Evolutionary conservation across 2,329 filamentous ascomycete species (phyloP), one percentile per base, ranked within the genome.

Genomic region (Pestalotiopsis sp.): DNA sequence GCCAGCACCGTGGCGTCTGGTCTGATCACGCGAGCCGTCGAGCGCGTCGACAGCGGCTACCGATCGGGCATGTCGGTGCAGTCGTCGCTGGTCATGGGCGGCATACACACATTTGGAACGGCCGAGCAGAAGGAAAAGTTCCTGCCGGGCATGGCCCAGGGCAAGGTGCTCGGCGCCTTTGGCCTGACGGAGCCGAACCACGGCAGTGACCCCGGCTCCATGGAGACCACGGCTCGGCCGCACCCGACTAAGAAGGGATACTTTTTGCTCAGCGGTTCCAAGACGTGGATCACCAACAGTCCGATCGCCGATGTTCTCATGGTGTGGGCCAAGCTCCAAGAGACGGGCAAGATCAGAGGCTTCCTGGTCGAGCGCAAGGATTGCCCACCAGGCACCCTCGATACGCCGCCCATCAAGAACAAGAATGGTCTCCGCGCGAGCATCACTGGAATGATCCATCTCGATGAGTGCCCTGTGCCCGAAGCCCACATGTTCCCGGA

Each of bases 281-380:
- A 97, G 85, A 97, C 94, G 0, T 97, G 94, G 94, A 97, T 97
- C 78, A 97, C 94, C 14, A 97, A 97, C 80, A 95, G 92, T 7
- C 94, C 94, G 3, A 97, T 97, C 73, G 89, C 94, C 1, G 93
- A 97, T 73, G 86, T 97, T 2, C 81, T 97, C 65, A 81, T 97
- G 71, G 90, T 97, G 1, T 99, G 96, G 96, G 96, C 95, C 1
- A 98, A 97, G 83, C 82, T 97, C 61, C 89, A 96, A 71, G 92
- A 92, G 73, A 97, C 94, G 24, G 94, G 94, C 70, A 97, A 97
- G 85, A 98, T 99, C 72, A 89, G 93, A 61, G 96, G 96, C 0
- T 99, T 98, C 81, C 81, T 98, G 61, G 86, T 99, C 39, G 94
- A 99, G 81, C 88, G 95, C 72, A 89, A 89, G 73, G 87, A 93